Conservation (phyloP, 805 yeast species). For the Kluyveromyces wickerhamii region DNA sequence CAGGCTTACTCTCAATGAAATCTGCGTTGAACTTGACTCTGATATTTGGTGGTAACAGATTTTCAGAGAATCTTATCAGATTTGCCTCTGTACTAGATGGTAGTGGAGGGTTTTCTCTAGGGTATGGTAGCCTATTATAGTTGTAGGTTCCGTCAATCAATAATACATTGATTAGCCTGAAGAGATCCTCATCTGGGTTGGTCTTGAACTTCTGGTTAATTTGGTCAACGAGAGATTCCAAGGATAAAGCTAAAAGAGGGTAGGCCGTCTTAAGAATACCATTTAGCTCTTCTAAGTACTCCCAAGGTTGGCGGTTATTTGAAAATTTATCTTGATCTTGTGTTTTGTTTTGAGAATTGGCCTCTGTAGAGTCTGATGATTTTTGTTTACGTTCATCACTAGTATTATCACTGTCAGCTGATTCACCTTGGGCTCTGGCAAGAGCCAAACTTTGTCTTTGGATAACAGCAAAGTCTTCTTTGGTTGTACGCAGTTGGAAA, state of each 20-base stretch:
- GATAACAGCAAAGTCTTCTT: slow-evolving; percentile 83
- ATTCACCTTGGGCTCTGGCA: slow-evolving; percentile 17
- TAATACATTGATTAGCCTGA: slow-evolving; percentile 84
- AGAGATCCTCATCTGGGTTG: slow-evolving; percentile 92
- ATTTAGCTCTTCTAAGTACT: slow-evolving; percentile 85
- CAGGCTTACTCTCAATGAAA: slow-evolving; percentile 79
- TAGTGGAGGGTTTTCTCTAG: slow-evolving; percentile 77
- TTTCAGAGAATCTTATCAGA: slow-evolving; percentile 82
- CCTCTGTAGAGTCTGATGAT: neutral
- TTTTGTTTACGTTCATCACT: slow-evolving; percentile 8
- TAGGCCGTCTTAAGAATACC: slow-evolving; percentile 94
- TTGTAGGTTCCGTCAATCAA: slow-evolving; percentile 91
- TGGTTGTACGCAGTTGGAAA: slow-evolving; percentile 90
- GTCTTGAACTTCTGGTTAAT: slow-evolving; percentile 89
- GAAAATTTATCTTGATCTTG: slow-evolving; percentile 4
- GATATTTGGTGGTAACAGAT: slow-evolving; percentile 81
- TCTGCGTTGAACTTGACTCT: slow-evolving; percentile 88
- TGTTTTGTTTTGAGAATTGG: neutral
- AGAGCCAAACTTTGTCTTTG: slow-evolving; percentile 65
- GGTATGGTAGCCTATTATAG: slow-evolving; percentile 76
- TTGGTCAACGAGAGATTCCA: slow-evolving; percentile 94
- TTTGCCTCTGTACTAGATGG: slow-evolving; percentile 90
- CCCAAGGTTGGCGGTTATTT: slow-evolving; percentile 76
- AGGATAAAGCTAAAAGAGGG: slow-evolving; percentile 83
- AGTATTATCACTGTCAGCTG: slow-evolving; percentile 7